Percentiles rank a stretch among this genome's conserved stretches.
phyloP scores from a whole-genome alignment of 495 filamentous ascomycete species.

The Evernia prunastri region DNA sequence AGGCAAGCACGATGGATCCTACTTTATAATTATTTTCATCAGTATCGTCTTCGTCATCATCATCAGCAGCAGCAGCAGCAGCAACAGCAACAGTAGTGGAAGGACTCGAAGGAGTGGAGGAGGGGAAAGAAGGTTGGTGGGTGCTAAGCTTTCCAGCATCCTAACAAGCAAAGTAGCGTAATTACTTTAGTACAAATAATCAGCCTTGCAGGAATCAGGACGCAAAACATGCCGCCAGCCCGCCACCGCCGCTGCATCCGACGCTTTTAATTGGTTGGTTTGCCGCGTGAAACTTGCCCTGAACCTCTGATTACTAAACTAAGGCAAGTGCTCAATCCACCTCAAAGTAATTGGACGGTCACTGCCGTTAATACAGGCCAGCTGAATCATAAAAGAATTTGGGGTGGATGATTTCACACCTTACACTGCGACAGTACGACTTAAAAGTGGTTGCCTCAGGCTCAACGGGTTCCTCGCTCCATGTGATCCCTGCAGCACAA shows the following conservation, averaged over 20 bases:
- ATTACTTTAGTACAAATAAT: no score
- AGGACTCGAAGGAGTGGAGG: background rate
- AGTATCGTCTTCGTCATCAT: background rate
- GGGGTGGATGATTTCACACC: no score
- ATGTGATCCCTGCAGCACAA: background rate
- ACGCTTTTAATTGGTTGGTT: background rate
- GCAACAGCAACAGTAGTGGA: background rate
- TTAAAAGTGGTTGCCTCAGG: no score
- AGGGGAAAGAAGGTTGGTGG: background rate
- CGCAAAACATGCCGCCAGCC: background rate
- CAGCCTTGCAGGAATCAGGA: slow-evolving; percentile 4
- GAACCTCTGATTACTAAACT: no score
- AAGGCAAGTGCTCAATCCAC: no score
- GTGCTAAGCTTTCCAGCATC: slow-evolving; percentile 15
- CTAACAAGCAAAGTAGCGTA: no score
- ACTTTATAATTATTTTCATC: slow-evolving; percentile 7
- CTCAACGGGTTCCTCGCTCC: background rate
- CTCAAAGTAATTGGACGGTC: no score
- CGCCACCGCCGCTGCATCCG: background rate
- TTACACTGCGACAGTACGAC: no score
- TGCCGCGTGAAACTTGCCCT: background rate
- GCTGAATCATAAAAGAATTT: no score
- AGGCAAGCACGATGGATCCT: background rate
- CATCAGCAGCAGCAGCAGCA: background rate
- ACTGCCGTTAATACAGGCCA: no score